Evolutionary conservation across 257 asterid species (phyloP).

Genomic region (Henckelia pumila): DNA sequence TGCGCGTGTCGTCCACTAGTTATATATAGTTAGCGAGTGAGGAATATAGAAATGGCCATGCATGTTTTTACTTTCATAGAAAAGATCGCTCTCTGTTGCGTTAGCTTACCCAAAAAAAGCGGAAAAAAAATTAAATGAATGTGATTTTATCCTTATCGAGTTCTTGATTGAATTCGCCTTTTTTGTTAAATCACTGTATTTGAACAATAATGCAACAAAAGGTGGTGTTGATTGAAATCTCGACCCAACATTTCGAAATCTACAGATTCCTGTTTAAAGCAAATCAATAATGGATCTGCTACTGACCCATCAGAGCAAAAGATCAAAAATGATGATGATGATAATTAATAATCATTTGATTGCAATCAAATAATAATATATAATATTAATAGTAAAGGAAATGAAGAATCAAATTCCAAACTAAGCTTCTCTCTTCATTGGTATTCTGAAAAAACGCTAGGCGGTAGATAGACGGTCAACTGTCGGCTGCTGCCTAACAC

Average conservation of each 20-base stretch:
- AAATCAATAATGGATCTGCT: constrained; percentile 19
- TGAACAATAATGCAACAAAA: constrained; percentile 23
- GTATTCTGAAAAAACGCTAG: too few species aligned
- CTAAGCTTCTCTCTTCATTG: too few species aligned
- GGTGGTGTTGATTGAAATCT: not conserved
- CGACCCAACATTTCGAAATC: constrained; percentile 3
- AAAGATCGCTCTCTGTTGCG: too few species aligned
- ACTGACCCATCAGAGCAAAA: constrained; percentile 17
- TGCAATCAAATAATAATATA: too few species aligned
- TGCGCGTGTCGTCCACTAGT: too few species aligned
- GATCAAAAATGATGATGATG: not conserved
- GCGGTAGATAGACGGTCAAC: too few species aligned
- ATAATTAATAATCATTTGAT: too few species aligned
- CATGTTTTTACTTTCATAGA: not conserved
- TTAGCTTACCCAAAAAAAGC: not conserved
- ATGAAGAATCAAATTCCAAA: too few species aligned
- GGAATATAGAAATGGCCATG: not conserved
- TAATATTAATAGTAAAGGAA: too few species aligned
- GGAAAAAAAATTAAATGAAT: not conserved
- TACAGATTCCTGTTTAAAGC: constrained; percentile 16
- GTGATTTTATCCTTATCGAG: not conserved
- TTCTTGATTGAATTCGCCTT: constrained; percentile 1
- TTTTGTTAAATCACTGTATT: constrained; percentile 13
- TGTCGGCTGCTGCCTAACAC: too few species aligned
- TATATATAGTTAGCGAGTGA: too few species aligned